Evolutionary conservation across 169 alveolate species (phyloP), one percentile per base, ranked within the genome.

Genomic region (Babesia sp.): DNA sequence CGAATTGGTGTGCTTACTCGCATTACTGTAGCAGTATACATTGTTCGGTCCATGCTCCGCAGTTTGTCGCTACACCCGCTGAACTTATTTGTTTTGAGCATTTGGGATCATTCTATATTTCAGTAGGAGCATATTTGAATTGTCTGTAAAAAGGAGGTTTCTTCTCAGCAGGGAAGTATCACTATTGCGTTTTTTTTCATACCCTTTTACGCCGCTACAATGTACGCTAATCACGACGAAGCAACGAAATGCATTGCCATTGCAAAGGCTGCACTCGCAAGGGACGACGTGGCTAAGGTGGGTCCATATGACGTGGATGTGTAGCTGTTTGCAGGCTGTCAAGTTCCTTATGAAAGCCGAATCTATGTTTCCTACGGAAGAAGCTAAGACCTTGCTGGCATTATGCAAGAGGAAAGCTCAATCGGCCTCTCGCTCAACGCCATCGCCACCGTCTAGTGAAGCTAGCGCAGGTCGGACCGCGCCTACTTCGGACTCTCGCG

Each of bases 161-260:
- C n/a, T n/a, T n/a, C n/a, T n/a, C n/a, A n/a, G n/a, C n/a, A n/a
- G n/a, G n/a, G n/a, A n/a, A n/a, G n/a, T n/a, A n/a, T n/a, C n/a
- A n/a, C n/a, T n/a, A n/a, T n/a, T n/a, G n/a, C n/a, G n/a, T n/a
- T 28, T 28, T 8, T 33, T 28, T 59, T 59, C 37, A 63, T 63
- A 18, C n/a, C 46, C n/a, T 8, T 18, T 11, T 54, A 59, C 33
- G 26, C 46, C 34, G 24, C 5, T 11, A 44, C 58, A 39, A 90
- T 90, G 94, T 93, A 85, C 53, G 90, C 92, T 34, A 90, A 90
- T 78, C 73, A 67, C 34, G 94, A 90, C 55, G 94, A 90, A 72
- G 91, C 93, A 24, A 57, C 60, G 34, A 73, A 83, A 46, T 90
- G 94, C 77, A 57, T 75, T n/a, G 55, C 37, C 59, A 64, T 90